Percentiles rank a stretch among this genome's conserved stretches.
Evolutionary conservation across 1,284 basidiomycete genomes (phyloP).

Genomic region (Polyporus tsugae): DNA sequence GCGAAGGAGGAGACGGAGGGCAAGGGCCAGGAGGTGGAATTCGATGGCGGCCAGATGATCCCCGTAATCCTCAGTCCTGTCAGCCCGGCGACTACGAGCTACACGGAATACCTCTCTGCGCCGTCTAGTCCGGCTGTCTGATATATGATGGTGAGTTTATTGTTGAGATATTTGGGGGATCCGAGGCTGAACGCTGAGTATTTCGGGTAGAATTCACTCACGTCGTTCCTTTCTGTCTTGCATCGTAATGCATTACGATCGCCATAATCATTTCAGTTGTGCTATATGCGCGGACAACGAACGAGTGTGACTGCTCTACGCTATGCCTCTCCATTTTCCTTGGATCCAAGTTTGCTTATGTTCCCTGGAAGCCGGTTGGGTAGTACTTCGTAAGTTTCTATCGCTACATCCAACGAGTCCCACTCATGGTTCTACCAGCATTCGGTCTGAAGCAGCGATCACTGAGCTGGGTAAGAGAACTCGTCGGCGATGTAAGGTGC

Average conservation of each 20-base stretch:
- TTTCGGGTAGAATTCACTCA: not conserved
- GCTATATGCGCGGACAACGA: not conserved
- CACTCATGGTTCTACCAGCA: not conserved
- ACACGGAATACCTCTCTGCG: slow-evolving; percentile 38
- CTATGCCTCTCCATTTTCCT: not conserved
- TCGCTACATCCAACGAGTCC: not conserved
- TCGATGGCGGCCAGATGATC: not conserved
- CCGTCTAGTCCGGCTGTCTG: slow-evolving; percentile 37
- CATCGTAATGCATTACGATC: not conserved
- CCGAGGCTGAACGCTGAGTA: not conserved
- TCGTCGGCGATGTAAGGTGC: not conserved
- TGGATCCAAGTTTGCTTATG: not conserved
- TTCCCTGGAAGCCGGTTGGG: not conserved
- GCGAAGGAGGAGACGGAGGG: not conserved
- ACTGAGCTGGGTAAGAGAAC: not conserved
- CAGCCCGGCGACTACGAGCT: slow-evolving; percentile 29
- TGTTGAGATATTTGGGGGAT: not conserved
- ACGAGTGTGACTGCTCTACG: not conserved
- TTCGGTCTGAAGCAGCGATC: not conserved
- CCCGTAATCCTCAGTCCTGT: slow-evolving; percentile 18
- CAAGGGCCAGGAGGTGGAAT: not conserved
- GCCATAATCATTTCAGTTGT: not conserved
- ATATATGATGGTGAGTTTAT: slow-evolving; percentile 10
- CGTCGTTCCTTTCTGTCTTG: not conserved
- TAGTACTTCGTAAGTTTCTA: not conserved